phyloP scores from a whole-genome alignment of 306 rosid genomes.

The Quercus agrifolia region DNA sequence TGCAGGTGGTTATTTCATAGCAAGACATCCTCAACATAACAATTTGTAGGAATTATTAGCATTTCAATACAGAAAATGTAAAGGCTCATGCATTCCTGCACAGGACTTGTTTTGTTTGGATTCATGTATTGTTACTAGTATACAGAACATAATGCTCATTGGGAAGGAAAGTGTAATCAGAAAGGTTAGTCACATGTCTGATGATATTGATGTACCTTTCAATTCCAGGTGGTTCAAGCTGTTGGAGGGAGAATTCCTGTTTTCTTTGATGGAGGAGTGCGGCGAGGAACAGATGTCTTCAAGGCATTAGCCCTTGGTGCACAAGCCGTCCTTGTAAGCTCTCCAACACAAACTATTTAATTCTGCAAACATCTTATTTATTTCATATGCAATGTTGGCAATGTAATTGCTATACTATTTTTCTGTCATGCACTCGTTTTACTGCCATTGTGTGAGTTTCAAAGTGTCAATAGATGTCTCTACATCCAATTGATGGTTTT shows the following conservation, averaged over 20 bases:
- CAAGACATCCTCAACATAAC: not conserved
- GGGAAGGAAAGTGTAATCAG: too few species aligned
- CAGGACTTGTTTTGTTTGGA: not conserved
- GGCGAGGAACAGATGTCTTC: conserved; percentile 58
- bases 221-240: conserved; percentile 47
- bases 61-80: not conserved
- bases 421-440: too few species aligned
- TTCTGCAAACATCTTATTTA: too few species aligned
- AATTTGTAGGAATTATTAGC: not conserved
- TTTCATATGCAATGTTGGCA: too few species aligned
- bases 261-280: conserved; percentile 55
- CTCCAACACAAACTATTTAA: not conserved
- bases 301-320: conserved; percentile 68
- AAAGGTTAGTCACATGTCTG: too few species aligned
- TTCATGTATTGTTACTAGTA: not conserved
- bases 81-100: not conserved
- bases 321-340: conserved; percentile 53
- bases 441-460: too few species aligned
- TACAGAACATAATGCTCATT: not conserved
- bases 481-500: too few species aligned
- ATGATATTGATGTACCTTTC: too few species aligned
- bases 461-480: too few species aligned
- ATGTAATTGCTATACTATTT: too few species aligned
- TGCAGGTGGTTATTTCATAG: not conserved
- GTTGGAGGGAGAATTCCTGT: conserved; percentile 52